Evolutionary conservation across 2,329 filamentous ascomycete genomes (phyloP).

Genomic region (Colletotrichum shisoi): DNA sequence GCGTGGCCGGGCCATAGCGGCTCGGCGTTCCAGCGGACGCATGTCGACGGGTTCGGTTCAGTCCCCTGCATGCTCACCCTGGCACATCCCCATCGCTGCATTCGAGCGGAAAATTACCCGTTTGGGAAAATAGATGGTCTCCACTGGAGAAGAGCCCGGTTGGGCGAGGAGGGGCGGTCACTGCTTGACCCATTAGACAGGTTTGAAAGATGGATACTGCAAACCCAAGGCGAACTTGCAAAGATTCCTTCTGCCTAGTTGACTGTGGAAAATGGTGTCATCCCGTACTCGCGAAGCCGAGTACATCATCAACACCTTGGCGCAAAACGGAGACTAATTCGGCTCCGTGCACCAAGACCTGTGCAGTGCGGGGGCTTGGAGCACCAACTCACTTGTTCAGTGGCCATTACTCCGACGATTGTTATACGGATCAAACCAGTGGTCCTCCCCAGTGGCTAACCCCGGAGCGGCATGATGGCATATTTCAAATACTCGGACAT

Average conservation of each 20-base stretch:
- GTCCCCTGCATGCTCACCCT: slow-evolving; percentile 24
- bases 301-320: neutral
- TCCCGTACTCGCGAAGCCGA: slow-evolving; percentile 1
- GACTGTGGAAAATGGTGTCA: slow-evolving; percentile 3
- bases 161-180: slow-evolving; percentile 6
- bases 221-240: slow-evolving; percentile 1
- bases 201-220: neutral
- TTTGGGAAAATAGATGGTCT: slow-evolving; percentile 33
- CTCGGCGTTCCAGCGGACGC: slow-evolving; percentile 20
- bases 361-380: neutral
- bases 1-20: slow-evolving; percentile 22
- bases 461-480: neutral
- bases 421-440: neutral
- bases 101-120: slow-evolving; percentile 26
- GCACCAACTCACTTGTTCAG: neutral
- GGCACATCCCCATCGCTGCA: neutral
- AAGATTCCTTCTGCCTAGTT: slow-evolving; percentile 35
- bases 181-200: neutral
- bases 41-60: slow-evolving; percentile 9
- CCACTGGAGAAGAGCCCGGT: neutral
- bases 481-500: neutral
- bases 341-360: neutral
- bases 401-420: no score
- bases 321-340: slow-evolving; percentile 2
- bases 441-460: neutral